Conservation (phyloP, 2,329 filamentous ascomycete genomes). For the Botrytis cinerea region DNA sequence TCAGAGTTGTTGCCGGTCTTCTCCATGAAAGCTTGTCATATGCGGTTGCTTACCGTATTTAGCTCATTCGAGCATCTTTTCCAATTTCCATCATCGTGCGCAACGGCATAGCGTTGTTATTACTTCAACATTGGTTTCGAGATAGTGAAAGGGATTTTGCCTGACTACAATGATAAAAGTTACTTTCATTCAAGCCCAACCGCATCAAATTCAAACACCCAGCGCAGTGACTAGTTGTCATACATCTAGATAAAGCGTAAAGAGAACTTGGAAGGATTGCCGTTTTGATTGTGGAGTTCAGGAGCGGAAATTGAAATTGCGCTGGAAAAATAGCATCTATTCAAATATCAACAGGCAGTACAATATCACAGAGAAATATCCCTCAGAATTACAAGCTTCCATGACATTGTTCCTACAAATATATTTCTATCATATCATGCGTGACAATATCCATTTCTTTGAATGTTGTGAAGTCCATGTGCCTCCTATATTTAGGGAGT, state of each 20-base stretch:
- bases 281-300: not conserved
- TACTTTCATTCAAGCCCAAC: not conserved
- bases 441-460: not conserved
- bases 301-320: not conserved
- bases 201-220: not conserved
- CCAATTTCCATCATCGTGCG: not conserved
- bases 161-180: not conserved
- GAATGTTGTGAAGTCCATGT: not conserved
- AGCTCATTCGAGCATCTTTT: not conserved
- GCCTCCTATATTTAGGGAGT: not conserved
- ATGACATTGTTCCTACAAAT: not conserved
- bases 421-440: not conserved
- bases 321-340: not conserved
- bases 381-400: not conserved
- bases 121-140: not conserved
- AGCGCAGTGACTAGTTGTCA: not conserved
- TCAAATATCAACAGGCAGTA: not conserved
- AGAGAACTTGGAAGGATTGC: not conserved
- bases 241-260: not conserved
- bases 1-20: not conserved
- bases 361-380: not conserved
- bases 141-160: not conserved
- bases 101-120: constrained; percentile 1
- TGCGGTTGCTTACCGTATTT: not conserved
- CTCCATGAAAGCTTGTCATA: not conserved